A percentile compares a stretch with the other conserved stretches of the same genome.
Conservation (phyloP, 2,329 filamentous ascomycete species). For the Pyrenochaeta sp. region DNA sequence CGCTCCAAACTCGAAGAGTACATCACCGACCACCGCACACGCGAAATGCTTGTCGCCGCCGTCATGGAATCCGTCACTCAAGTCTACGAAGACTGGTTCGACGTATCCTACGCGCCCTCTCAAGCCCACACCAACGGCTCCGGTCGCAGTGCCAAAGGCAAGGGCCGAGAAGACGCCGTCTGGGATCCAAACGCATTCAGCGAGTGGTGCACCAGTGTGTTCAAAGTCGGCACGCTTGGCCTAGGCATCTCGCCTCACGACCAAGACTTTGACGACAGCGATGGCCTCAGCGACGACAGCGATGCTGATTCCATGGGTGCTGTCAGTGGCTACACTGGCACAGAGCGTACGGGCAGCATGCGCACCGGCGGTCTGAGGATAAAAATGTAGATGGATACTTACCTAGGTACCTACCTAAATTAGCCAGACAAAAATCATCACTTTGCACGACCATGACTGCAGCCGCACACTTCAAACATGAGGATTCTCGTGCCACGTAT, state of each 20-base stretch:
- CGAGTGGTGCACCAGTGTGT: conserved; percentile 67
- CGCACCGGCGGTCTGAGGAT: conserved; percentile 32
- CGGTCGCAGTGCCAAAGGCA: conserved; percentile 43
- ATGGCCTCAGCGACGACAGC: conserved; percentile 33
- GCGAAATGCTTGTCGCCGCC: conserved; percentile 70
- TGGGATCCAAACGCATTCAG: conserved; percentile 71
- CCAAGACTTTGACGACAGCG: conserved; percentile 12
- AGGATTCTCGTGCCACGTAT: too few species aligned
- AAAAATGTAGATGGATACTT: conserved; percentile 29
- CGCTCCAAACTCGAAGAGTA: conserved; percentile 67
- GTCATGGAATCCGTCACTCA: conserved; percentile 70
- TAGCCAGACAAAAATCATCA: too few species aligned
- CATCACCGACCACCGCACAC: conserved; percentile 69
- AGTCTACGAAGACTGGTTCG: conserved; percentile 70
- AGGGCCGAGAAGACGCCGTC: conserved; percentile 66
- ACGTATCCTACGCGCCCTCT: conserved; percentile 53
- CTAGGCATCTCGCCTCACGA: conserved; percentile 33
- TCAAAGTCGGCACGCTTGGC: conserved; percentile 60
- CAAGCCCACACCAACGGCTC: conserved; percentile 26
- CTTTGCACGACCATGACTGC: too few species aligned
- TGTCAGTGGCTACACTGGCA: conserved; percentile 34
- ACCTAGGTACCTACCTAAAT: too few species aligned
- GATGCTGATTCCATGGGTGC: conserved; percentile 33
- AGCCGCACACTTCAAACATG: too few species aligned
- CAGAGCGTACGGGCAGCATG: conserved; percentile 35